A percentile compares a stretch with the other conserved stretches of the same genome.
Evolutionary conservation across 306 rosid species (phyloP).

Genomic region (Cicer chorassanicum): DNA sequence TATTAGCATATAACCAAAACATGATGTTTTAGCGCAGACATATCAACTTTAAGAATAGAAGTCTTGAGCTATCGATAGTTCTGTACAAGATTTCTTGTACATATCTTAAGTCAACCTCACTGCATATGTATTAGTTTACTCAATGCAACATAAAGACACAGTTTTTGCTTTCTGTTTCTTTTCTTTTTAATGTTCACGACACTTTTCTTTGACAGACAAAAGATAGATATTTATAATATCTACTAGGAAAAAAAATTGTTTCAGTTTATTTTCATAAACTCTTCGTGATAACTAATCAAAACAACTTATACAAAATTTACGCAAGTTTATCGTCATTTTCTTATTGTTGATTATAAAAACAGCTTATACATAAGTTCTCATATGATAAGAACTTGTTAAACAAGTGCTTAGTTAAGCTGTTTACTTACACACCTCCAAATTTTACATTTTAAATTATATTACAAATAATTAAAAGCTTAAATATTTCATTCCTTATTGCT

Average conservation of each 20-base stretch:
- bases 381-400: not conserved
- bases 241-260: not conserved
- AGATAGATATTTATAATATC: constrained; percentile 14
- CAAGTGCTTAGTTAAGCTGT: not conserved
- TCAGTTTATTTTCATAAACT: not conserved
- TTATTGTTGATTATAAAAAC: not conserved
- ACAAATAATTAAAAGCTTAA: constrained; percentile 29
- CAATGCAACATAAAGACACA: constrained; percentile 6
- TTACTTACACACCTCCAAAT: not conserved
- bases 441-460: not conserved
- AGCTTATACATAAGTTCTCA: constrained; percentile 10
- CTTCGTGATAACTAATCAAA: not conserved
- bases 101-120: constrained; percentile 22
- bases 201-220: not conserved
- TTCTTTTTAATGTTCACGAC: not conserved
- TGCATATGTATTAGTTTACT: not conserved
- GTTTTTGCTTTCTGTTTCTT: not conserved
- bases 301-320: not conserved
- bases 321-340: not conserved
- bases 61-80: not conserved
- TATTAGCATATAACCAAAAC: constrained; percentile 4
- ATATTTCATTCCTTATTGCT: constrained; percentile 4
- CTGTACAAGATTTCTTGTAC: not conserved
- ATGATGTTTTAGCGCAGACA: not conserved
- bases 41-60: constrained; percentile 22